Conservation (phyloP, 108 stramenopile species). For the Nitzschia palea region DNA sequence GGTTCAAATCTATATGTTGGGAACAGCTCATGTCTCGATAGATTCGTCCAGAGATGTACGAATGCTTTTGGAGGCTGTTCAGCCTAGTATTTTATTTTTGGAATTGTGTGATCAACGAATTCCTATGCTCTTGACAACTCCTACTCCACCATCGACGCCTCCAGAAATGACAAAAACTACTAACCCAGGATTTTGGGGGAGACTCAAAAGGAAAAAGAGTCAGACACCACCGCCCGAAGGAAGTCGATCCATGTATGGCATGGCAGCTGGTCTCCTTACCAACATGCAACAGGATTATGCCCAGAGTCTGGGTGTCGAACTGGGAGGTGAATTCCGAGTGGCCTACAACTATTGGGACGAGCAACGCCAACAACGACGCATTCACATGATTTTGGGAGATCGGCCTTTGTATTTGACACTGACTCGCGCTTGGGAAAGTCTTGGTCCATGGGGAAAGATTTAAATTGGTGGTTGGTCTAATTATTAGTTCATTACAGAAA, state of each 20-base stretch:
- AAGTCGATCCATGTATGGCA: conserved; percentile 21
- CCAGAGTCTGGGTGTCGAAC: conserved; percentile 70
- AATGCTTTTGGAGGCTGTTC: conserved; percentile 56
- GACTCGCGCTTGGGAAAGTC: conserved; percentile 75
- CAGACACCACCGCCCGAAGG: conserved; percentile 14
- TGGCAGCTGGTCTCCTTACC: conserved; percentile 48
- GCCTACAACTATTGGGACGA: conserved; percentile 61
- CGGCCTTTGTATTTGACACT: conserved; percentile 73
- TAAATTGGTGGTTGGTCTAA: conserved; percentile 61
- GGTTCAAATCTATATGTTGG: conserved; percentile 66
- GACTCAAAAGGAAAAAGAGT: conserved; percentile 9
- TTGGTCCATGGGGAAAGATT: conserved; percentile 68
- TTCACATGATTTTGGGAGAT: conserved; percentile 75
- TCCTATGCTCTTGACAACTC: conserved; percentile 42
- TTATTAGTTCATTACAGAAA: conserved; percentile 65
- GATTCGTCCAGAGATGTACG: conserved; percentile 69
- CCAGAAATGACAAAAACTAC: conserved; percentile 1
- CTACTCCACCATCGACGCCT: neutral
- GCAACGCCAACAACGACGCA: conserved; percentile 6
- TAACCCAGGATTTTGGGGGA: conserved; percentile 2
- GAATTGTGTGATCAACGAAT: conserved; percentile 82
- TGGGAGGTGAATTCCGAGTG: conserved; percentile 78
- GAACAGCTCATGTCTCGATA: conserved; percentile 81
- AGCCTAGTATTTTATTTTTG: conserved; percentile 74
- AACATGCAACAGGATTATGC: conserved; percentile 82